phyloP scores from a whole-genome alignment of 176 grass and related monocot species.

The Rhynchospora pubera region DNA sequence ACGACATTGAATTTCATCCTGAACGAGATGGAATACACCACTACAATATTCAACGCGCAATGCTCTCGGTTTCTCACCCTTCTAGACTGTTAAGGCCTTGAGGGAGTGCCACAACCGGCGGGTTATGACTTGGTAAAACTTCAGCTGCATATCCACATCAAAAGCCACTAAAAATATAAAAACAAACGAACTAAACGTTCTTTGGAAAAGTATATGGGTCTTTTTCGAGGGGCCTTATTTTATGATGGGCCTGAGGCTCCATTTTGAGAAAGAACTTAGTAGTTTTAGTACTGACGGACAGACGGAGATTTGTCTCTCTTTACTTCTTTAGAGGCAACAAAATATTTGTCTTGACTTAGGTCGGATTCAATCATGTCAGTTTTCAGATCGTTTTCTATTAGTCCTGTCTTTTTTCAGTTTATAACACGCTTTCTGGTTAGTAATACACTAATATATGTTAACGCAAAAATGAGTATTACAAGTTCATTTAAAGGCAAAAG shows the following conservation, averaged over 20 bases:
- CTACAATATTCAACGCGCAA: not conserved
- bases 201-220: not conserved
- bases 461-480: no score
- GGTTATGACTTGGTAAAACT: slow-evolving; percentile 23
- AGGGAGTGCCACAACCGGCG: not conserved
- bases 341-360: not conserved
- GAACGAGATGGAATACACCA: no score
- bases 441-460: no score
- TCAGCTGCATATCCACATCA: not conserved
- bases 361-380: not conserved
- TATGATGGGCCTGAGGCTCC: not conserved
- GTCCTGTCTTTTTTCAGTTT: not conserved
- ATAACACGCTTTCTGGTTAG: no score
- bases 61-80: not conserved
- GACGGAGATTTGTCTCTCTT: not conserved
- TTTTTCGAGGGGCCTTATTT: not conserved
- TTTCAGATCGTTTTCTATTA: not conserved
- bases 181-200: not conserved
- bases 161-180: not conserved
- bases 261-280: not conserved
- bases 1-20: no score
- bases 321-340: not conserved
- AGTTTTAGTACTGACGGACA: no score
- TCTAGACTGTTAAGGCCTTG: not conserved
- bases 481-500: no score